These are phyloP conservation scores for Cryptomeria japonica DNA, from an alignment of 75 land plant species.

Conservation along the genomic window DNA sequence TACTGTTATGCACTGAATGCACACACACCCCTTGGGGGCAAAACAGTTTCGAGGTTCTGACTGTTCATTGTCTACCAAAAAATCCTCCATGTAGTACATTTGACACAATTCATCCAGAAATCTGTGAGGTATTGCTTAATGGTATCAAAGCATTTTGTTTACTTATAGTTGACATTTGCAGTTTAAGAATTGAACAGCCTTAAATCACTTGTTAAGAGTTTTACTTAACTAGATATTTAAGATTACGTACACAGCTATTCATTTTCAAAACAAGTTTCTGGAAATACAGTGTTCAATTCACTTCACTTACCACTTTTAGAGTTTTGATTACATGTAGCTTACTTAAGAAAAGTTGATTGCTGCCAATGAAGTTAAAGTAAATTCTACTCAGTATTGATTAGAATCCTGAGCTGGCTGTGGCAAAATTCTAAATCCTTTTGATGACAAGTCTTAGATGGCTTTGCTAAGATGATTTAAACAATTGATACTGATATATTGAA, in stretches of 20 bases:
- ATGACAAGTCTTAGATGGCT: neutral
- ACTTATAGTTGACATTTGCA: too few species aligned
- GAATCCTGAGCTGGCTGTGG: neutral
- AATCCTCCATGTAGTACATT: neutral
- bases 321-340: neutral
- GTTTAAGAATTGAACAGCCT: neutral
- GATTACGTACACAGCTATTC: too few species aligned
- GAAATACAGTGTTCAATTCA: too few species aligned
- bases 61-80: neutral
- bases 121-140: too few species aligned
- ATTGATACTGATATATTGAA: neutral
- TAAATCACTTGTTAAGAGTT: neutral
- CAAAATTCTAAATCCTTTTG: neutral
- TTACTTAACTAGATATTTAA: neutral
- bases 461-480: neutral
- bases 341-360: neutral
- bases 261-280: too few species aligned
- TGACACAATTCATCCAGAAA: too few species aligned
- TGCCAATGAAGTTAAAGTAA: neutral
- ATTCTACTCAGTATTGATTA: neutral
- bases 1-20: too few species aligned
- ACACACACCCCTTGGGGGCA: too few species aligned
- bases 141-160: too few species aligned
- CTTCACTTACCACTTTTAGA: neutral
- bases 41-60: neutral